Conservation (phyloP, 164 flowering plant species). For the Stephania cephalantha region DNA sequence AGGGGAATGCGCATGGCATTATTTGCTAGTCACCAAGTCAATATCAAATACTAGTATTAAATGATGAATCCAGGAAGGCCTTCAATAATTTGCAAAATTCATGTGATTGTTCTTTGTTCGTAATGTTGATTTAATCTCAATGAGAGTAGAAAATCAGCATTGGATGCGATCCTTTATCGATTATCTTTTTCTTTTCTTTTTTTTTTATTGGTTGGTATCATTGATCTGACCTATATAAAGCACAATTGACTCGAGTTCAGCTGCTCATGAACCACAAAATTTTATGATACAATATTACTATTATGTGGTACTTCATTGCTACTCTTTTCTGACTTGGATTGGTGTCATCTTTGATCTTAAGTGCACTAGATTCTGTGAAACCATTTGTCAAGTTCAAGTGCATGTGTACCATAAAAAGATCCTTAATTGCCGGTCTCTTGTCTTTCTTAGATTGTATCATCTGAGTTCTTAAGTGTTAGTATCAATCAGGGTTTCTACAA, state of each 20-base stretch:
- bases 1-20: not conserved
- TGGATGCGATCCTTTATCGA: not conserved
- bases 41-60: no score
- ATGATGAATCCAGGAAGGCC: not conserved
- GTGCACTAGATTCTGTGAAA: not conserved
- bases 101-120: not conserved
- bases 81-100: not conserved
- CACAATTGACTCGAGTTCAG: no score
- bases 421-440: no score
- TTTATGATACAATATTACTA: no score
- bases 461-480: no score
- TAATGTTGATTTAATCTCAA: not conserved
- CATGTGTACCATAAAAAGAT: no score
- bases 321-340: not conserved
- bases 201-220: not conserved
- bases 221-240: not conserved
- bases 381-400: not conserved
- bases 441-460: no score
- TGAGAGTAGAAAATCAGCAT: not conserved
- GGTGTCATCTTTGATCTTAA: not conserved
- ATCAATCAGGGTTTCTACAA: no score
- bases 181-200: no score
- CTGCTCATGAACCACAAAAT: no score
- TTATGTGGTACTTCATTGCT: not conserved
- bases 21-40: not conserved